Evolutionary conservation across 176 grass and related monocot genomes (phyloP).

Genomic region (Otatea glauca): DNA sequence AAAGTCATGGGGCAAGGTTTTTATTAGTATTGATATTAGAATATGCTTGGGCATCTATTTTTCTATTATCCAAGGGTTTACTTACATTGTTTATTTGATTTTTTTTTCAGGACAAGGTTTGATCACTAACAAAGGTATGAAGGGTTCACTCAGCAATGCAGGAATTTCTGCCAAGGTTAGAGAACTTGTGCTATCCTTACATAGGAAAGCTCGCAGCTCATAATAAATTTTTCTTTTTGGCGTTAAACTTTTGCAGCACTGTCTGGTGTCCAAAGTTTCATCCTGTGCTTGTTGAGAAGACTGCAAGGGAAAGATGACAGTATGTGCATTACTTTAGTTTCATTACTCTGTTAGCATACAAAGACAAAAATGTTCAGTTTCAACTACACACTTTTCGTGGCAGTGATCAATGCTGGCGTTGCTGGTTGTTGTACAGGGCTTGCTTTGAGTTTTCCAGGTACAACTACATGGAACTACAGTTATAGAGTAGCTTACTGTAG

Average conservation of each 20-base stretch:
- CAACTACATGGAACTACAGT: conserved; percentile 4
- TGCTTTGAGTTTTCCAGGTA: conserved; percentile 98
- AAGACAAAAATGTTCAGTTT: conserved; percentile 28
- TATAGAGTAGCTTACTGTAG: conserved; percentile 11
- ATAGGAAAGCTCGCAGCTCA: conserved; percentile 3
- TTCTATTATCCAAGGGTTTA: conserved; percentile 23
- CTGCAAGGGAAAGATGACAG: conserved; percentile 86
- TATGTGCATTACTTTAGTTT: conserved; percentile 40
- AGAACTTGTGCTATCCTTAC: conserved; percentile 14
- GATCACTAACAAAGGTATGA: conserved; percentile 73
- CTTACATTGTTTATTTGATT: conserved; percentile 13
- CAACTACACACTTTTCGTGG: conserved; percentile 27
- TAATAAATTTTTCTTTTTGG: conserved; percentile 6
- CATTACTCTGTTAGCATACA: conserved; percentile 13
- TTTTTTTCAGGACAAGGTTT: conserved; percentile 72
- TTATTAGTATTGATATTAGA: background rate
- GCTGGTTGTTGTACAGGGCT: conserved; percentile 87
- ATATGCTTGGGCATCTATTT: conserved; percentile 3
- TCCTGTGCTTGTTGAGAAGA: conserved; percentile 82
- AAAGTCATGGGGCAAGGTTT: background rate
- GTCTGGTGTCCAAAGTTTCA: conserved; percentile 87
- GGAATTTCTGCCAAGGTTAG: conserved; percentile 75
- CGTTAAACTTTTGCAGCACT: conserved; percentile 88
- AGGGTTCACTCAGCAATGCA: conserved; percentile 69
- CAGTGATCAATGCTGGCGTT: conserved; percentile 84